phyloP scores from a whole-genome alignment of 2,329 filamentous ascomycete genomes.

The Aspergillus niger region DNA sequence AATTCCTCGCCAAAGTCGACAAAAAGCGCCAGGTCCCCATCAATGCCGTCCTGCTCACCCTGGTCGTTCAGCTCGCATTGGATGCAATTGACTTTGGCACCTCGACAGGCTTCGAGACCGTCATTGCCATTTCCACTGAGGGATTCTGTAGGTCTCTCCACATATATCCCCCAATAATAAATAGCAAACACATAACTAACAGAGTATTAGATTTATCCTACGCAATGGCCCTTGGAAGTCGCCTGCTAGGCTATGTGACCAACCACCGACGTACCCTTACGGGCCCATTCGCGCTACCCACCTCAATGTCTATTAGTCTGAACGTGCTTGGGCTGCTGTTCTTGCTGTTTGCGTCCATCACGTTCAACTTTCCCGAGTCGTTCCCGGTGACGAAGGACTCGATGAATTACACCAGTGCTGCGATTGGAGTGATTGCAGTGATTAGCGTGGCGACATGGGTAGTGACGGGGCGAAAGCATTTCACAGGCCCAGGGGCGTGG shows the following conservation, averaged over 20 bases:
- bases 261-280: slow-evolving; percentile 41
- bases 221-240: slow-evolving; percentile 56
- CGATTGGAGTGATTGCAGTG: slow-evolving; percentile 57
- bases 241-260: slow-evolving; percentile 51
- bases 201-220: slow-evolving; percentile 54
- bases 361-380: slow-evolving; percentile 58
- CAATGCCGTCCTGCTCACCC: slow-evolving; percentile 51
- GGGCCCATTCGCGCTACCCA: slow-evolving; percentile 45
- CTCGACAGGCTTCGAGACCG: slow-evolving; percentile 57
- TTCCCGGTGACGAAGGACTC: slow-evolving; percentile 56
- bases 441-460: slow-evolving; percentile 56
- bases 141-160: slow-evolving; percentile 52
- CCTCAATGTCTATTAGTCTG: slow-evolving; percentile 47
- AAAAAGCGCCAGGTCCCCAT: slow-evolving; percentile 51
- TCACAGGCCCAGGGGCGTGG: slow-evolving; percentile 48
- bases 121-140: slow-evolving; percentile 59
- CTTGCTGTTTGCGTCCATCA: slow-evolving; percentile 56
- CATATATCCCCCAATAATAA: neutral
- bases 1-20: slow-evolving; percentile 50
- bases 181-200: neutral
- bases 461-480: slow-evolving; percentile 52
- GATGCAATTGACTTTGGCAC: slow-evolving; percentile 60
- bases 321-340: slow-evolving; percentile 56
- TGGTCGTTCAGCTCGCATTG: slow-evolving; percentile 54
- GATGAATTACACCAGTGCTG: slow-evolving; percentile 62